Conservation (phyloP, 768 basidiomycete species). For the Kwoniella sp. region DNA sequence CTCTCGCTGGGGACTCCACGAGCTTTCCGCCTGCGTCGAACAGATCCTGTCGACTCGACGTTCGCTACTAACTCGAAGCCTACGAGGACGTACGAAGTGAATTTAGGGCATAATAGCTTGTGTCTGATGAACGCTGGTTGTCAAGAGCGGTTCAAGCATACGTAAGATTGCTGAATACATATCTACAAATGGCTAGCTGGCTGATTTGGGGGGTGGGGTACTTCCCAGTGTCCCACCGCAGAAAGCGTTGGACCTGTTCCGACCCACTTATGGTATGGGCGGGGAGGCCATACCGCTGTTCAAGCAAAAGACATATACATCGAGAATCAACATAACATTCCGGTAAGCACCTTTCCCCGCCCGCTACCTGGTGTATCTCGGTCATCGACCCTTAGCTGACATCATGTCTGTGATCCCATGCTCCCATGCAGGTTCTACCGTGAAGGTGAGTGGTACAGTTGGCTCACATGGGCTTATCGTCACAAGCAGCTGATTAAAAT, state of each 20-base stretch:
- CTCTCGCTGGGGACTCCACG: conserved; percentile 55
- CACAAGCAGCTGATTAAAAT: conserved; percentile 1
- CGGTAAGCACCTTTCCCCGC: conserved; percentile 24
- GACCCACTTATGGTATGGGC: conserved; percentile 39
- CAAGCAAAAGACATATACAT: conserved; percentile 42
- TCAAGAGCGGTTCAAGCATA: conserved; percentile 56
- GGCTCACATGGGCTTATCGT: no score
- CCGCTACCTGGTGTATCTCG: no score
- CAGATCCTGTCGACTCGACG: conserved; percentile 37
- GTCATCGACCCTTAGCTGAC: no score
- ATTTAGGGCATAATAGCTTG: conserved; percentile 52
- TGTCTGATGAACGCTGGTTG: conserved; percentile 55
- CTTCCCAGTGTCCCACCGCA: conserved; percentile 46
- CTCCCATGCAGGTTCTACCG: conserved; percentile 23
- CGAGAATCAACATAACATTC: conserved; percentile 56
- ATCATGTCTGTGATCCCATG: neutral
- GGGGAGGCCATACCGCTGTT: conserved; percentile 30
- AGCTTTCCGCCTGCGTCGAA: conserved; percentile 51
- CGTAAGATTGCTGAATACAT: conserved; percentile 26
- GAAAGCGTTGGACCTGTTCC: conserved; percentile 52
- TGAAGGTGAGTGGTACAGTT: conserved; percentile 10
- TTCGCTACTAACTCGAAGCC: conserved; percentile 28
- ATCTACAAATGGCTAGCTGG: neutral
- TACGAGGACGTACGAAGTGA: conserved; percentile 53
- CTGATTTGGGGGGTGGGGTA: neutral